Conservation (phyloP, 2,329 filamentous ascomycete species). For the Fusarium foetens region DNA sequence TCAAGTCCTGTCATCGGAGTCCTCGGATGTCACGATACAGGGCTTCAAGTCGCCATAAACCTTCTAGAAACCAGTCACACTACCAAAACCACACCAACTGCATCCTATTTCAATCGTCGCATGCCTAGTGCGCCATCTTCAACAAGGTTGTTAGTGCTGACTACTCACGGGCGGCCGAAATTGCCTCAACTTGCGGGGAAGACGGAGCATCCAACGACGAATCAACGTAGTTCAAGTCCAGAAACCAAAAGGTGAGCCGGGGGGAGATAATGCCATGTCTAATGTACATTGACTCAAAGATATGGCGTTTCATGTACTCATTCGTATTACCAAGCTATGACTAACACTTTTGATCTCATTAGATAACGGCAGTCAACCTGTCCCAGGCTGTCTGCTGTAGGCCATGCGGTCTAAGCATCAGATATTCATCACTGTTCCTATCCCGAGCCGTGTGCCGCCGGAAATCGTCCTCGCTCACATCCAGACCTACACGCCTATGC, state of each 20-base stretch:
- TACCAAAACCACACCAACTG: not conserved
- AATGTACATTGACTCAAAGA: not conserved
- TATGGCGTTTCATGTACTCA: not conserved
- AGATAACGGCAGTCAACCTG: not conserved
- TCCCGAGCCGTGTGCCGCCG: conserved; percentile 24
- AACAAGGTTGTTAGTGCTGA: conserved; percentile 7
- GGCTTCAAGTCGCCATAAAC: not conserved
- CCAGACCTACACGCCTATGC: conserved; percentile 24
- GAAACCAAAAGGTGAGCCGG: conserved; percentile 3
- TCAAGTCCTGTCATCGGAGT: not conserved
- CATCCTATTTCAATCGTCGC: not conserved
- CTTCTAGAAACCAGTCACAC: not conserved
- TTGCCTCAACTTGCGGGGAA: conserved; percentile 22
- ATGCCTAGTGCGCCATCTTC: not conserved
- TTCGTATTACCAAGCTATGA: conserved; percentile 7
- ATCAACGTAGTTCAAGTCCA: not conserved
- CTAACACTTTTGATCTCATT: conserved; percentile 6
- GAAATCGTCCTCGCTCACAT: conserved; percentile 30
- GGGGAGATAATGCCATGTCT: not conserved
- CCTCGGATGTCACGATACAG: not conserved
- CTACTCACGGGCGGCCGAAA: conserved; percentile 2
- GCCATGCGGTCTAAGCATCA: conserved; percentile 30
- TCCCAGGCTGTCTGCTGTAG: not conserved
- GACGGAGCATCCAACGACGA: conserved; percentile 9
- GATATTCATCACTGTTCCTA: conserved; percentile 23